Evolutionary conservation across 306 rosid species (phyloP).

Genomic region (Malus sieversii): DNA sequence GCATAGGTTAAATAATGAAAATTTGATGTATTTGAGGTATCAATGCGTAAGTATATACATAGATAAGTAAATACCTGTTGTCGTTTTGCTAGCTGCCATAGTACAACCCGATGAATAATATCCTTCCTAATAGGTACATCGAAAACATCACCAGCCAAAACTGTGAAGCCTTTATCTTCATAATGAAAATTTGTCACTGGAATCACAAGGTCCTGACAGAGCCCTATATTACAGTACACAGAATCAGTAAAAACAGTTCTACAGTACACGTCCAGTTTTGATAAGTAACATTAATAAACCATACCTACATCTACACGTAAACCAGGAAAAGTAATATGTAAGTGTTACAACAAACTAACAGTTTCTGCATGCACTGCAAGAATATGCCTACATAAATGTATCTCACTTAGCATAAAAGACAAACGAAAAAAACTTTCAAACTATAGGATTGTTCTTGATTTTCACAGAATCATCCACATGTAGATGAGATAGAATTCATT

Average conservation of each 20-base stretch:
- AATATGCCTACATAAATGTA: neutral
- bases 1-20: no score
- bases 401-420: neutral
- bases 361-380: neutral
- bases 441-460: neutral
- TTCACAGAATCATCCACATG: no score
- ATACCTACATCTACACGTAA: neutral
- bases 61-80: conserved; percentile 54
- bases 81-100: conserved; percentile 90
- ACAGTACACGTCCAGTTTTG: neutral
- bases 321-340: neutral
- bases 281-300: conserved; percentile 9
- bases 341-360: neutral
- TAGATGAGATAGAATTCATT: no score
- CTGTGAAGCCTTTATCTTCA: conserved; percentile 83
- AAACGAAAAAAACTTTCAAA: neutral
- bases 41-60: conserved; percentile 4
- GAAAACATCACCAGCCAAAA: conserved; percentile 90
- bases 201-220: conserved; percentile 68
- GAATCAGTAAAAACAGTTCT: conserved; percentile 4
- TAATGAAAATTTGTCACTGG: conserved; percentile 79
- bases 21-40: neutral
- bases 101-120: conserved; percentile 77
- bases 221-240: conserved; percentile 45
- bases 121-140: conserved; percentile 89